Evolutionary conservation across 2,329 filamentous ascomycete genomes (phyloP).

Genomic region (Scedosporium boydii): DNA sequence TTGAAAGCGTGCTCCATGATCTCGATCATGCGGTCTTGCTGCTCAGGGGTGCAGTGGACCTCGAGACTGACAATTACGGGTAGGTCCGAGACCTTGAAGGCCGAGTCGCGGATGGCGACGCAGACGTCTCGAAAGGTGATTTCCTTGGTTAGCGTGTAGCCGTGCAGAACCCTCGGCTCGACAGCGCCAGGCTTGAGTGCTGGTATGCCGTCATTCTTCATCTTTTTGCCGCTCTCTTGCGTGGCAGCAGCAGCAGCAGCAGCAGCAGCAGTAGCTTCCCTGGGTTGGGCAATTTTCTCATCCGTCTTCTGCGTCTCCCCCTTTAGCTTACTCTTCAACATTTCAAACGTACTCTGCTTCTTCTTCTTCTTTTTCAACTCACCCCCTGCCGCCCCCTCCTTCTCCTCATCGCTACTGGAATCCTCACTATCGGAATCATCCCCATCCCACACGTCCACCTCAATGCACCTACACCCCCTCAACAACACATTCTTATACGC

Average conservation of each 20-base stretch:
- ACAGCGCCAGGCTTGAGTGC: slow-evolving; percentile 19
- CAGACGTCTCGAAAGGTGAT: slow-evolving; percentile 83
- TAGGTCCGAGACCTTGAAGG: slow-evolving; percentile 64
- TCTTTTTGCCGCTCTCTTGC: slow-evolving; percentile 4
- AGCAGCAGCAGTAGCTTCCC: too few relatives aligned
- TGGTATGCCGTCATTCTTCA: slow-evolving; percentile 5
- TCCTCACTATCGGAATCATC: slow-evolving; percentile 61
- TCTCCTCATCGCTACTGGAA: slow-evolving; percentile 46
- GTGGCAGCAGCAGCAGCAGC: slow-evolving; percentile 4
- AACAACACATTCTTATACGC: slow-evolving; percentile 79
- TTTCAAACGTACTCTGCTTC: slow-evolving; percentile 53
- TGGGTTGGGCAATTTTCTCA: slow-evolving; percentile 16
- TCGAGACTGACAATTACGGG: slow-evolving; percentile 93
- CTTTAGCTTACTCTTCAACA: slow-evolving; percentile 47
- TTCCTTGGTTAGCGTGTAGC: slow-evolving; percentile 83
- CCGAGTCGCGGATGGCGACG: slow-evolving; percentile 65
- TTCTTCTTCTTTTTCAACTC: slow-evolving; percentile 48
- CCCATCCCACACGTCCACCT: slow-evolving; percentile 94
- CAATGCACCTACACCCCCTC: slow-evolving; percentile 80
- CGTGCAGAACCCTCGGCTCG: slow-evolving; percentile 76
- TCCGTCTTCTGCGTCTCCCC: slow-evolving; percentile 23
- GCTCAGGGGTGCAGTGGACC: slow-evolving; percentile 70
- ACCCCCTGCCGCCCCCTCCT: slow-evolving; percentile 27
- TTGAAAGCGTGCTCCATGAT: slow-evolving; percentile 84
- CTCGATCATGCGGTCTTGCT: slow-evolving; percentile 84